phyloP scores from a whole-genome alignment of 1,139 yeast genomes.

The Zhuliangozyma blackwelliae region DNA sequence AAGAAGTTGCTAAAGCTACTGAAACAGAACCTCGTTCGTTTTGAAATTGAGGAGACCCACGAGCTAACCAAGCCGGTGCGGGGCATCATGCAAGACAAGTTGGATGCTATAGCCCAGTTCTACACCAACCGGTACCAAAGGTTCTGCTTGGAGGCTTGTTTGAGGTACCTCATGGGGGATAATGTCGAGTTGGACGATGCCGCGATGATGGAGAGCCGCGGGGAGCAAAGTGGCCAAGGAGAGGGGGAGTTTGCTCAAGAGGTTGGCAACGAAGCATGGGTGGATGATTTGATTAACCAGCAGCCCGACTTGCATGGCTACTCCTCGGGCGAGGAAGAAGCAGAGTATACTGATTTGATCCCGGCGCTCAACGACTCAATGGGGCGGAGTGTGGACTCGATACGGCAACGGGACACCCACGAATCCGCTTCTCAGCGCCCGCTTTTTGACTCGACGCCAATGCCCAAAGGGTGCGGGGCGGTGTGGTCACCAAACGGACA shows the following conservation, averaged over 20 bases:
- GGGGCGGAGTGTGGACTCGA: background rate
- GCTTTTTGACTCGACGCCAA: slow-evolving; percentile 72
- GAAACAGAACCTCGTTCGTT: slow-evolving; percentile 29
- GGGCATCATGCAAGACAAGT: slow-evolving; percentile 44
- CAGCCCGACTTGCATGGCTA: slow-evolving; percentile 24
- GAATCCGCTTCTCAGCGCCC: slow-evolving; percentile 10
- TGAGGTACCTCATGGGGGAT: slow-evolving; percentile 80
- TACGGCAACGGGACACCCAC: slow-evolving; percentile 10
- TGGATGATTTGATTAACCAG: slow-evolving; percentile 39
- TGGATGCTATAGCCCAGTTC: slow-evolving; percentile 54
- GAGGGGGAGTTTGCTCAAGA: slow-evolving; percentile 22
- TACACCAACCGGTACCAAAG: slow-evolving; percentile 52
- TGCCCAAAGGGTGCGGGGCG: slow-evolving; percentile 93
- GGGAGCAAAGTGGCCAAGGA: slow-evolving; percentile 6
- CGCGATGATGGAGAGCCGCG: slow-evolving; percentile 18
- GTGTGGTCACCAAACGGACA: slow-evolving; percentile 78
- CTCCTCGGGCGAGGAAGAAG: slow-evolving; percentile 29
- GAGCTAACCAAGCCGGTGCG: slow-evolving; percentile 50
- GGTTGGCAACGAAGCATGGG: slow-evolving; percentile 43
- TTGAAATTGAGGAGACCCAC: slow-evolving; percentile 73
- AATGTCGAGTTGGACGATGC: slow-evolving; percentile 50
- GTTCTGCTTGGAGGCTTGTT: slow-evolving; percentile 77
- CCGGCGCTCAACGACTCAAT: slow-evolving; percentile 10
- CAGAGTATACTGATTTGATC: slow-evolving; percentile 30
- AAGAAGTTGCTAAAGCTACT: slow-evolving; percentile 20